Conservation (phyloP, 768 basidiomycete genomes). For the Termitomyces sp. region DNA sequence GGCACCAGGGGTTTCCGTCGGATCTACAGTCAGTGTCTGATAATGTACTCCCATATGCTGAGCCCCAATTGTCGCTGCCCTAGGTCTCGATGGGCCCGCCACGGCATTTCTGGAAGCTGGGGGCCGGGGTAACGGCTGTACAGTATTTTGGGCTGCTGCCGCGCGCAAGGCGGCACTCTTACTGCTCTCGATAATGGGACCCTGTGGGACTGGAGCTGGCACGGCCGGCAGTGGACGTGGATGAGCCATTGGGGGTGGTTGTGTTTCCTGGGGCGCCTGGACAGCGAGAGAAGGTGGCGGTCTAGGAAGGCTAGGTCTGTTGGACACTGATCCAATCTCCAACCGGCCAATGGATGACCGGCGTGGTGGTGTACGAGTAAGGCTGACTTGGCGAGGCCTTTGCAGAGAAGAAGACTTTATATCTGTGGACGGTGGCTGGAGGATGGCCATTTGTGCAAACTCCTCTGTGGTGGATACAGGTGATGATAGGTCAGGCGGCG, state of each 20-base stretch:
- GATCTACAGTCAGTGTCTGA: slow-evolving; percentile 22
- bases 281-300: slow-evolving; percentile 17
- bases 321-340: slow-evolving; percentile 21
- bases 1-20: slow-evolving; percentile 1
- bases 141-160: background rate
- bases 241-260: background rate
- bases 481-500: background rate
- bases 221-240: slow-evolving; percentile 20
- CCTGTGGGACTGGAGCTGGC: slow-evolving; percentile 6
- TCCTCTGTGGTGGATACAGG: slow-evolving; percentile 13
- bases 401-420: slow-evolving; percentile 6
- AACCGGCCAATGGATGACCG: slow-evolving; percentile 22
- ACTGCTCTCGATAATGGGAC: slow-evolving; percentile 10
- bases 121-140: background rate
- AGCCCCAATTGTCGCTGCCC: slow-evolving; percentile 10
- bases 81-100: slow-evolving; percentile 8
- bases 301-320: slow-evolving; percentile 11
- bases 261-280: slow-evolving; percentile 1
- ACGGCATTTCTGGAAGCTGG: slow-evolving; percentile 9
- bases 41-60: slow-evolving; percentile 20
- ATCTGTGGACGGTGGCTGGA: slow-evolving; percentile 15
- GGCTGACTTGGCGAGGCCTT: slow-evolving; percentile 14
- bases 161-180: slow-evolving; percentile 8
- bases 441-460: slow-evolving; percentile 13
- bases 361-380: slow-evolving; percentile 18